Percentiles rank a stretch among this genome's conserved stretches.
Evolutionary conservation across 78 protist species (phyloP).

Genomic region (Mantamonas sphyraenae): DNA sequence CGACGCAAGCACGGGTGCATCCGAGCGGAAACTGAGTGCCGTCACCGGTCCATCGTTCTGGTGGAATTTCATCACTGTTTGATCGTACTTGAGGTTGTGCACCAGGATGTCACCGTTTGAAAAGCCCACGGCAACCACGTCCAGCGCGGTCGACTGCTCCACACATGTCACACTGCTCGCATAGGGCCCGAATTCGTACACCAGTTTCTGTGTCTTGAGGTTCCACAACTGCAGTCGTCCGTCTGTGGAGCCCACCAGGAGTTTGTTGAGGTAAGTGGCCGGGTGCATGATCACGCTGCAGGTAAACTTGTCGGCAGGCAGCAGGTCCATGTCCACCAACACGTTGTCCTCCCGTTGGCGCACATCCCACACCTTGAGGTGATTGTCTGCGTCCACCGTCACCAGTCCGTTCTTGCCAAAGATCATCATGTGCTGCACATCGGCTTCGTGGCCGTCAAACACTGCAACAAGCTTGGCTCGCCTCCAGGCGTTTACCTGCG

Average conservation of each 20-base stretch:
- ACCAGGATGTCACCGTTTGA: conserved; percentile 38
- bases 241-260: conserved; percentile 40
- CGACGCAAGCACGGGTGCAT: conserved; percentile 37
- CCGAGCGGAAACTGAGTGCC: conserved; percentile 16
- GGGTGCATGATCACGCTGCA: conserved; percentile 60
- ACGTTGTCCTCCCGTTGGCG: too few relatives aligned
- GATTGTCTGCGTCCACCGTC: too few relatives aligned
- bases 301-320: too few relatives aligned
- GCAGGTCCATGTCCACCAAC: too few relatives aligned
- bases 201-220: conserved; percentile 22
- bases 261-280: conserved; percentile 58
- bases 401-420: too few relatives aligned
- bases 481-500: too few relatives aligned
- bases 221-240: conserved; percentile 50
- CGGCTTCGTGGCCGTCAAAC: too few relatives aligned
- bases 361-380: too few relatives aligned
- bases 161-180: conserved; percentile 14
- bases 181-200: conserved; percentile 14
- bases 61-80: conserved; percentile 8
- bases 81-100: conserved; percentile 44
- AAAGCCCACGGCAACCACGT: conserved; percentile 62
- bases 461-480: too few relatives aligned
- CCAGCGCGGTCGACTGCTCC: conserved; percentile 56
- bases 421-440: too few relatives aligned
- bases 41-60: conserved; percentile 43